Evolutionary conservation across 768 basidiomycete species (phyloP).

Genomic region (Cystoderma amianthinum): DNA sequence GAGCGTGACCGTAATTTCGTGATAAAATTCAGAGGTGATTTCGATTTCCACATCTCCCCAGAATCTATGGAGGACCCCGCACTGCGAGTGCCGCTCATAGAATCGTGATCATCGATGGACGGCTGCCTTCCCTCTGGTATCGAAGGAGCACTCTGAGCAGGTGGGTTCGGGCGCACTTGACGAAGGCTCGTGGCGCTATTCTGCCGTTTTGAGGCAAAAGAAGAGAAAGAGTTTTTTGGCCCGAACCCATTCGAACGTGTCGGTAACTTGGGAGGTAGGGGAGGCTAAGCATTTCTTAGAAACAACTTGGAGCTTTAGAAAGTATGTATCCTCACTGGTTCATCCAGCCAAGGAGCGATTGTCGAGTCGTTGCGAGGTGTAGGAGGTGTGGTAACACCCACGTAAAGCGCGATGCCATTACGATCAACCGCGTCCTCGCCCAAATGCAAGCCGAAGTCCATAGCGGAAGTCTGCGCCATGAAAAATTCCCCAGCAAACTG

Average conservation of each 20-base stretch:
- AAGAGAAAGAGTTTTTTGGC: background rate
- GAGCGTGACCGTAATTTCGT: background rate
- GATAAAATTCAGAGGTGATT: background rate
- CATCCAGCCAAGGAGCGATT: background rate
- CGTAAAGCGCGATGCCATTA: background rate
- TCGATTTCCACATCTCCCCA: background rate
- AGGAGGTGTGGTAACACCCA: background rate
- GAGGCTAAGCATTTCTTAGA: background rate
- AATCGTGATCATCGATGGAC: background rate
- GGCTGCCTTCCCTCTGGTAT: background rate
- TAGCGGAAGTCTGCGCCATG: background rate
- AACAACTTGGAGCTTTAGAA: background rate
- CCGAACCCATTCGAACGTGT: too few relatives aligned
- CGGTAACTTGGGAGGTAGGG: too few relatives aligned
- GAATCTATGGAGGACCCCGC: background rate
- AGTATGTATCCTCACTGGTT: background rate
- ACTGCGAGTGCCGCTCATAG: background rate
- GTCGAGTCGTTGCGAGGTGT: background rate
- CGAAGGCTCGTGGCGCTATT: background rate
- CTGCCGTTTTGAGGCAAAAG: background rate
- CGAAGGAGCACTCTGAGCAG: background rate
- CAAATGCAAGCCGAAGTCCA: background rate
- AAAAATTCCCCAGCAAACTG: background rate
- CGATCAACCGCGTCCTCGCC: background rate
- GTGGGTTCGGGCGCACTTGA: background rate